Evolutionary conservation across 108 stramenopile species (phyloP).

Genomic region (Craspedostauros australis): DNA sequence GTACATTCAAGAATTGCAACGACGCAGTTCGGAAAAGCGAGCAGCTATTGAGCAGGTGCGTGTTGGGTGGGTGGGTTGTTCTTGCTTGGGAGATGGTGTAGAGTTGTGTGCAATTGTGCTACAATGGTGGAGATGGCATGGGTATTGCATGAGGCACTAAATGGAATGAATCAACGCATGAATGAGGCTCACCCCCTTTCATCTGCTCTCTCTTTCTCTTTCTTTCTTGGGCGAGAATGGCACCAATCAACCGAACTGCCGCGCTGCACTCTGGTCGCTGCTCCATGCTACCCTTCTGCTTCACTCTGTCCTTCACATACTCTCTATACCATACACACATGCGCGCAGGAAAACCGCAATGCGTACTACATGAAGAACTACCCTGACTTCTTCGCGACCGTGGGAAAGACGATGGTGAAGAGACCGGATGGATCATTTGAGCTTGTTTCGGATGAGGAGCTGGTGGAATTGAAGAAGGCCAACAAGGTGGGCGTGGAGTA

Average conservation of each 20-base stretch:
- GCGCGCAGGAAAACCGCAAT: slow-evolving; percentile 42
- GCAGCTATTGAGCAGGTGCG: slow-evolving; percentile 57
- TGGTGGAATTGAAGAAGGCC: slow-evolving; percentile 33
- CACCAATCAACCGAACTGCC: no score
- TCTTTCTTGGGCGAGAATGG: no score
- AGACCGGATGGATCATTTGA: slow-evolving; percentile 67
- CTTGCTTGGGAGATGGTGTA: no score
- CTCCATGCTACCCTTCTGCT: no score
- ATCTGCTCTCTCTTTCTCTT: no score
- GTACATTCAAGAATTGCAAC: slow-evolving; percentile 58
- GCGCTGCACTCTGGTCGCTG: no score
- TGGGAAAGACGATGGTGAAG: slow-evolving; percentile 58
- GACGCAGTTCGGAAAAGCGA: slow-evolving; percentile 53
- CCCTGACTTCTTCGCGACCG: slow-evolving; percentile 63
- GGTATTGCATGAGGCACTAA: no score
- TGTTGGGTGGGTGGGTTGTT: no score
- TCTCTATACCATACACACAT: neutral
- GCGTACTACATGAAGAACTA: slow-evolving; percentile 87
- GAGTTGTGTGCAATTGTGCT: no score
- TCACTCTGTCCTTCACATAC: neutral
- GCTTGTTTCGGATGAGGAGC: slow-evolving; percentile 41
- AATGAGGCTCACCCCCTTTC: no score
- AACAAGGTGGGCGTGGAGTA: slow-evolving; percentile 53
- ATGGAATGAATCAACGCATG: no score
- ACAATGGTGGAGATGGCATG: no score